Evolutionary conservation across 371 early-diverging fungal species (phyloP).

Genomic region (Smittium mucronatum): DNA sequence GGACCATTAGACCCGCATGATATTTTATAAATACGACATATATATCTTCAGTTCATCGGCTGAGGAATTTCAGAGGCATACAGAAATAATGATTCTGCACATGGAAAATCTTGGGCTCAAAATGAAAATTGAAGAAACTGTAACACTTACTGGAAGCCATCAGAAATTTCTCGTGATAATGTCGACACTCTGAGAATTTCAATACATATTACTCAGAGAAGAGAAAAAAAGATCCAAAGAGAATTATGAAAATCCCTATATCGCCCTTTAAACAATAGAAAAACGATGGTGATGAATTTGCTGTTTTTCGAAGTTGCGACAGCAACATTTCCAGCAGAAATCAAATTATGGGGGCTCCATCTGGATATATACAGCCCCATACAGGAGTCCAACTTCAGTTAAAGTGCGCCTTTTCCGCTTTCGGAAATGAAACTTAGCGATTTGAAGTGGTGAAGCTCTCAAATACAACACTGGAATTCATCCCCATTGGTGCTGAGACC

Average conservation of each 20-base stretch:
- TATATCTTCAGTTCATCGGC: constrained; percentile 16
- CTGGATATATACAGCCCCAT: background rate
- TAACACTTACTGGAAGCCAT: constrained; percentile 24
- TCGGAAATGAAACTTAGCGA: constrained; percentile 1
- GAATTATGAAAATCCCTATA: background rate
- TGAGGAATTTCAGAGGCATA: constrained; percentile 12
- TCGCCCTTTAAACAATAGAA: background rate
- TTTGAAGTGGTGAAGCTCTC: background rate
- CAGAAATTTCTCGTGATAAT: constrained; percentile 29
- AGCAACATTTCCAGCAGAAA: background rate
- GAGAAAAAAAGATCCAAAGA: background rate
- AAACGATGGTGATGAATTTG: constrained; percentile 12
- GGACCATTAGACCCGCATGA: constrained; percentile 25
- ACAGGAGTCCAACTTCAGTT: background rate
- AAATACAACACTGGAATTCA: background rate
- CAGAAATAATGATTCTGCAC: constrained; percentile 2
- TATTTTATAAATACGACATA: constrained; percentile 31
- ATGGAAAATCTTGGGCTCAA: constrained; percentile 8
- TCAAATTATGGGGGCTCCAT: constrained; percentile 6
- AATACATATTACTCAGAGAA: background rate
- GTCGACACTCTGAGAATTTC: constrained; percentile 20
- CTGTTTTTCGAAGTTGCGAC: constrained; percentile 1
- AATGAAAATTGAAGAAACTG: constrained; percentile 21
- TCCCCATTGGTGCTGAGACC: background rate
- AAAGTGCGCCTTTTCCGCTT: background rate